Conservation (phyloP, 371 early-diverging fungal species). For the Actinomucor elegans region DNA sequence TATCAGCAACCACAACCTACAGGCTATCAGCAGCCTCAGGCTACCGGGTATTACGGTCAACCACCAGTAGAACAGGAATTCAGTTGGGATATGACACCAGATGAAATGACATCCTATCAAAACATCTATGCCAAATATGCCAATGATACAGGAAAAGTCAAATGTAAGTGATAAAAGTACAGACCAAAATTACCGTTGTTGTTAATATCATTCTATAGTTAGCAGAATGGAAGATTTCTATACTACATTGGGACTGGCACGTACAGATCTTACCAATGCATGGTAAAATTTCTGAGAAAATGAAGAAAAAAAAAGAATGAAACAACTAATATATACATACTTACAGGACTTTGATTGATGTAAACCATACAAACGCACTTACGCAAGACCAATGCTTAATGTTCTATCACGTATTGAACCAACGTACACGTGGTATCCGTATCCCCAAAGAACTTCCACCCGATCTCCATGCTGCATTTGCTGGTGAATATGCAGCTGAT, state of each 20-base stretch:
- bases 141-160: conserved; percentile 61
- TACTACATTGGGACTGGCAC: conserved; percentile 55
- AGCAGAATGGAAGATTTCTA: conserved; percentile 64
- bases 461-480: conserved; percentile 52
- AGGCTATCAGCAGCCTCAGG: conserved; percentile 25
- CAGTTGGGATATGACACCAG: conserved; percentile 75
- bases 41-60: conserved; percentile 31
- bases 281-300: conserved; percentile 36
- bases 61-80: conserved; percentile 49
- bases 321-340: neutral
- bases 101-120: conserved; percentile 70
- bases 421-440: conserved; percentile 46
- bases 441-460: conserved; percentile 48
- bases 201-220: conserved; percentile 34
- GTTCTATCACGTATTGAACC: conserved; percentile 64
- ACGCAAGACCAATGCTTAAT: conserved; percentile 65
- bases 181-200: neutral
- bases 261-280: conserved; percentile 59
- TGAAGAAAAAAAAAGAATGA: neutral
- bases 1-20: conserved; percentile 25
- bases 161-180: conserved; percentile 42
- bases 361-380: conserved; percentile 60
- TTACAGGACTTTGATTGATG: conserved; percentile 59
- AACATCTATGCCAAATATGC: conserved; percentile 61
- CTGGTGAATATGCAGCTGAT: conserved; percentile 55